A percentile compares a stretch with the other conserved stretches of the same genome.
phyloP scores from a whole-genome alignment of 176 grass and related monocot genomes.

The Hyparrhenia diplandra region DNA sequence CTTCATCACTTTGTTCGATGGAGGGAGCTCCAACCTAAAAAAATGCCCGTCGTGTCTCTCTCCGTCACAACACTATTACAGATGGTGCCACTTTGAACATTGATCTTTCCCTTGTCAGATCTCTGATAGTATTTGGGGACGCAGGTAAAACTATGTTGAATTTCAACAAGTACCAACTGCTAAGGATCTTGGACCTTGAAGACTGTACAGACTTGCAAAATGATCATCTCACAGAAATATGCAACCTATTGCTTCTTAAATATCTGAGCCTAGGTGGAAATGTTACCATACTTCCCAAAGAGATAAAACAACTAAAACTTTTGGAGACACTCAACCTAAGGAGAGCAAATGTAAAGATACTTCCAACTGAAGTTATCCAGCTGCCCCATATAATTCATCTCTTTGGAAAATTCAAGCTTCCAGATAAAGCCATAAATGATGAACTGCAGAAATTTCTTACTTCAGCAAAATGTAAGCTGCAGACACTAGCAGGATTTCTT shows the following conservation, averaged over 20 bases:
- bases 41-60: not conserved
- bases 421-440: not conserved
- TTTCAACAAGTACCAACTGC: not conserved
- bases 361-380: conserved; percentile 7
- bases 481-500: conserved; percentile 23
- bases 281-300: not conserved
- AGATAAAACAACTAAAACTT: not conserved
- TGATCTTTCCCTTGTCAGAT: not conserved
- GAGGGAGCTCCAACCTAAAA: not conserved
- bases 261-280: not conserved
- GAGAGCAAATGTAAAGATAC: not conserved
- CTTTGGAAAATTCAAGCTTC: conserved; percentile 16
- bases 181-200: not conserved
- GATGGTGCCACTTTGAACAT: not conserved
- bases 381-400: conserved; percentile 15
- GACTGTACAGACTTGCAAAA: not conserved
- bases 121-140: not conserved
- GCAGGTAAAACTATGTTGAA: not conserved
- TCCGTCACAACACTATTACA: not conserved
- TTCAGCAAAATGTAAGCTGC: conserved; percentile 2
- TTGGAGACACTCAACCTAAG: not conserved
- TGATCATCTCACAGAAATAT: not conserved
- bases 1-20: not conserved
- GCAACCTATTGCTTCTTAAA: not conserved
- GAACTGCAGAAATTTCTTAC: not conserved